Conservation (phyloP, 805 yeast species). For the Blastobotrys mokoenaii region DNA sequence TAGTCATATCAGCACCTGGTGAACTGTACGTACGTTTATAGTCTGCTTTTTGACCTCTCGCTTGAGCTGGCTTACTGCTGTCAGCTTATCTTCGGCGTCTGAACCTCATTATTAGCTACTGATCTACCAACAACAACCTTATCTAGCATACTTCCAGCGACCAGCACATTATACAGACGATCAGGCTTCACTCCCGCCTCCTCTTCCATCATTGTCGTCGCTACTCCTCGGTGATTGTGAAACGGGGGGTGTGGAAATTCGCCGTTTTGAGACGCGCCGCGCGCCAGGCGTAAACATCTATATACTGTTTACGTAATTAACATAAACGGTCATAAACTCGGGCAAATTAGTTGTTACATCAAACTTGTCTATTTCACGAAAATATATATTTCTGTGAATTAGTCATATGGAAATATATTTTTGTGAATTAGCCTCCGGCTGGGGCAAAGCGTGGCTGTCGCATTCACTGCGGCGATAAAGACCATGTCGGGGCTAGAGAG, state of each 20-base stretch:
- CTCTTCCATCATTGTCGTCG: too few relatives aligned
- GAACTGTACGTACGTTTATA: constrained; percentile 14
- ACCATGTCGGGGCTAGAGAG: constrained; percentile 37
- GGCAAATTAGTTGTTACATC: too few relatives aligned
- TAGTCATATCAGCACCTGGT: not conserved
- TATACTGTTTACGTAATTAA: too few relatives aligned
- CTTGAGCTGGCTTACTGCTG: constrained; percentile 16
- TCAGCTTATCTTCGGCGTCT: constrained; percentile 13
- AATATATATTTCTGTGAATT: too few relatives aligned
- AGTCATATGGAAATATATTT: too few relatives aligned
- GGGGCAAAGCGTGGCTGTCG: not conserved
- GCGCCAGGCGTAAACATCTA: too few relatives aligned
- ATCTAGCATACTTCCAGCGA: not conserved
- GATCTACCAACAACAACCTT: not conserved
- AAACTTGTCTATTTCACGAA: too few relatives aligned
- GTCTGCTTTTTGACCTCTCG: constrained; percentile 16
- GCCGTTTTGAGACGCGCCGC: too few relatives aligned
- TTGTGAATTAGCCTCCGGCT: too few relatives aligned
- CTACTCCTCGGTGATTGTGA: too few relatives aligned
- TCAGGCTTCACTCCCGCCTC: too few relatives aligned
- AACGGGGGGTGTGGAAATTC: too few relatives aligned
- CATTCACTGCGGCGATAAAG: not conserved
- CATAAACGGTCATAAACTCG: not conserved
- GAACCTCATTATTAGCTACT: not conserved
- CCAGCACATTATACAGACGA: not conserved